A percentile compares a stretch with the other conserved stretches of the same genome.
These are phyloP conservation scores for Colletotrichum simmondsii DNA, from an alignment of 2,329 filamentous ascomycete genomes.

Conservation along the genomic window DNA sequence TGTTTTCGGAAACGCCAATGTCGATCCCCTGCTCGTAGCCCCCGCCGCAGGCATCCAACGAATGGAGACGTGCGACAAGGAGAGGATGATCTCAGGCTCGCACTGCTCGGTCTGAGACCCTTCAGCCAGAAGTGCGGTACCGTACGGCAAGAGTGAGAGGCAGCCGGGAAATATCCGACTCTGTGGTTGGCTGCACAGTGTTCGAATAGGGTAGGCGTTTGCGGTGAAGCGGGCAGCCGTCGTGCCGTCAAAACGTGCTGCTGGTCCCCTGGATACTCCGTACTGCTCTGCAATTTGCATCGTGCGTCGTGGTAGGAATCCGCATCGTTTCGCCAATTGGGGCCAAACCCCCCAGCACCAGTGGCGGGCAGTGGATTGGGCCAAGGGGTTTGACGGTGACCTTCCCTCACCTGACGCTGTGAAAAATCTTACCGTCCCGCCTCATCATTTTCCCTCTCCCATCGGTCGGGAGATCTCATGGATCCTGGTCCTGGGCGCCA, in stretches of 20 bases:
- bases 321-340: conserved; percentile 26
- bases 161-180: conserved; percentile 6
- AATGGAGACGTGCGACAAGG: not conserved
- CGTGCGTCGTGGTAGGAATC: not conserved
- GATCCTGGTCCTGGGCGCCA: conserved; percentile 32
- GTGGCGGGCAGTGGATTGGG: conserved; percentile 17
- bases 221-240: not conserved
- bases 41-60: not conserved
- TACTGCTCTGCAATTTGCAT: not conserved
- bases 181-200: not conserved
- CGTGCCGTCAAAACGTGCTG: not conserved
- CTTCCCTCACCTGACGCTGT: conserved; percentile 29
- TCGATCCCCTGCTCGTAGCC: conserved; percentile 17
- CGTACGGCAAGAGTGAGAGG: not conserved
- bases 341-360: conserved; percentile 25
- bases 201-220: not conserved
- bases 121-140: too few relatives aligned
- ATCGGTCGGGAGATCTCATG: conserved; percentile 29
- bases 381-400: not conserved
- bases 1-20: conserved; percentile 20
- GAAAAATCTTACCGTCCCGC: conserved; percentile 35
- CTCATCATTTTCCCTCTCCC: conserved; percentile 25
- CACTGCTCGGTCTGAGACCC: too few relatives aligned
- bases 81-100: too few relatives aligned
- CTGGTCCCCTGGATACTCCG: not conserved